Evolutionary conservation across 805 yeast species (phyloP), one percentile per base, ranked within the genome.

Genomic region (Hagleromyces aurorensis): DNA sequence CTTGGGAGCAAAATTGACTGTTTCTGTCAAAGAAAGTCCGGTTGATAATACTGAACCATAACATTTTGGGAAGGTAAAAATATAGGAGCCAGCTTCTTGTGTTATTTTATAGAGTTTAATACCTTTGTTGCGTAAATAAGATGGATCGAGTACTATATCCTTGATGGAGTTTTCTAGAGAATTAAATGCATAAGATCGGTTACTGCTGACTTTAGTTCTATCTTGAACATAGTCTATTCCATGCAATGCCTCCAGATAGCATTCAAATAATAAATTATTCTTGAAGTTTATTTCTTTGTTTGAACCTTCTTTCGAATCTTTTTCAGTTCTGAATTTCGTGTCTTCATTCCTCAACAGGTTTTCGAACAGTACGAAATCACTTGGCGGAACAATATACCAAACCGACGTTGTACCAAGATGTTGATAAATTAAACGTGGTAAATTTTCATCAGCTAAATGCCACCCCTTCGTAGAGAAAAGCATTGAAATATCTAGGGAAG

Each of bases 301-400:
- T 16, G 30, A 19, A 3, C n/a, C n/a, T n/a, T n/a, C n/a, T n/a
- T n/a, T n/a, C n/a, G n/a, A n/a, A n/a, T n/a, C n/a, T n/a, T n/a
- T n/a, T n/a, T n/a, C n/a, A n/a, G n/a, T n/a, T n/a, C n/a, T n/a
- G n/a, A n/a, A n/a, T 12, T 19, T 15, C 2, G 12, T 20, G 13
- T 12, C 19, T 11, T 13, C 21, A 15, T 7, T 16, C 15, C 13
- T 37, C 27, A n/a, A 67, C 10, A 71, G 46, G 2, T 36, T 29
- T 44, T 78, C 83, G 45, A 69, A 77, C 33, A 65, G 67, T 2
- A 52, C 64, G 30, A 65, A 65, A 29, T 71, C 72, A 43, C 61
- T 58, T 10, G 76, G 78, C 0, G 78, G 69, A n/a, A 79, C 63
- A 32, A 75, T 65, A 37, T 72, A 76, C 82, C 84, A 75, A 12